These are phyloP conservation scores for Arachnopeziza araneosa DNA, from an alignment of 2,329 filamentous ascomycete species.

Conservation along the genomic window DNA sequence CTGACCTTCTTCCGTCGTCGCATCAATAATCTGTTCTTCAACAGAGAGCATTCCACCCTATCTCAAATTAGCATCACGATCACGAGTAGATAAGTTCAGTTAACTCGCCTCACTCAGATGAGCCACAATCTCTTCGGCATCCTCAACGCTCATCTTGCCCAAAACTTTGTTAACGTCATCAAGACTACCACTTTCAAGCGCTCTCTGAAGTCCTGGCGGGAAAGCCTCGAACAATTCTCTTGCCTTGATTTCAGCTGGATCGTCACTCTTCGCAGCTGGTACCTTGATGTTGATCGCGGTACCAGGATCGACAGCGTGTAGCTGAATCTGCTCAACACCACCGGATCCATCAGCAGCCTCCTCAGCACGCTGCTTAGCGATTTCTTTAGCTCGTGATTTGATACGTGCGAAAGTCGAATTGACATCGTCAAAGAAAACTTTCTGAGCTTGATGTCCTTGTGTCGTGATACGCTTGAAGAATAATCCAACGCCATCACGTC, in stretches of 20 bases:
- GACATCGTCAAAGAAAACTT: conserved; percentile 89
- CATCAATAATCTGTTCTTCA: conserved; percentile 91
- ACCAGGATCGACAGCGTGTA: conserved; percentile 90
- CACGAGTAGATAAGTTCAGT: too few relatives aligned
- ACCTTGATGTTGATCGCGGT: conserved; percentile 87
- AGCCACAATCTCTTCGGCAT: conserved; percentile 79
- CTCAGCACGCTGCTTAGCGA: conserved; percentile 41
- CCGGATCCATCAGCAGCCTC: conserved; percentile 49
- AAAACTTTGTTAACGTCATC: conserved; percentile 86
- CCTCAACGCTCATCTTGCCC: conserved; percentile 81
- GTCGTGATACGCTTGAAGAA: conserved; percentile 98
- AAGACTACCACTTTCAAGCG: conserved; percentile 80
- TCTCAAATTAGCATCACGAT: background rate
- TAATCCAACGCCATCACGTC: conserved; percentile 77
- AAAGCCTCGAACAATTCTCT: conserved; percentile 80
- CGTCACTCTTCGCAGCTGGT: conserved; percentile 62
- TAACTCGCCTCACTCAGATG: conserved; percentile 63
- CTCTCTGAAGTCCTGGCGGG: conserved; percentile 71
- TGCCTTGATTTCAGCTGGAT: conserved; percentile 57
- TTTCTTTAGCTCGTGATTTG: conserved; percentile 56
- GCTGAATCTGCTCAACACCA: conserved; percentile 91
- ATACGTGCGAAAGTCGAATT: conserved; percentile 82
- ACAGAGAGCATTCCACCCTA: conserved; percentile 82
- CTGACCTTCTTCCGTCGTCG: conserved; percentile 82
- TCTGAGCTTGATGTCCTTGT: conserved; percentile 80